phyloP scores from a whole-genome alignment of 352 stramenopile genomes.

The Phytophthora citricola region DNA sequence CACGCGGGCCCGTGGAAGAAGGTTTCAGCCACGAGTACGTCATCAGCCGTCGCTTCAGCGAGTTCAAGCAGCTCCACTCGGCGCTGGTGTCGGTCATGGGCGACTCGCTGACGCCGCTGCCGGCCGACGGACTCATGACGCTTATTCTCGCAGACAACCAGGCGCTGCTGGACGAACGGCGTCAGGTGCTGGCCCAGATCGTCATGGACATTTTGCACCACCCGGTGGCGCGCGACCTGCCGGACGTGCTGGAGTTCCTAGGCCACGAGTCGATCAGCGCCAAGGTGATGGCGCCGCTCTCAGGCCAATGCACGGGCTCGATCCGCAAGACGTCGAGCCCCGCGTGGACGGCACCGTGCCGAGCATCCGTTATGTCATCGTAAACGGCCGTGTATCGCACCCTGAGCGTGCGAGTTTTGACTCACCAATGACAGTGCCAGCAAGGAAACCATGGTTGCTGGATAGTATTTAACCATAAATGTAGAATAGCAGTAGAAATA shows the following conservation, averaged over 20 bases:
- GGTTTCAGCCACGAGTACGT: conserved; percentile 53
- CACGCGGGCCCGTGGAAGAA: conserved; percentile 41
- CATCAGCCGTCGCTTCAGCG: conserved; percentile 70
- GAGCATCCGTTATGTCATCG: conserved; percentile 21
- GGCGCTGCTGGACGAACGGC: conserved; percentile 70
- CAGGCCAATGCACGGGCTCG: conserved; percentile 64
- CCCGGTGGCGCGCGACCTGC: conserved; percentile 52
- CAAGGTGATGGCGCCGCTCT: conserved; percentile 44
- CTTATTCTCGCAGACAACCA: conserved; percentile 78
- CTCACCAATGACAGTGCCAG: neutral
- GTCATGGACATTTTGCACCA: conserved; percentile 70
- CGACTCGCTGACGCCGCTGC: conserved; percentile 55
- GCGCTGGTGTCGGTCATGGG: conserved; percentile 57
- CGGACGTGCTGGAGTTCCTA: conserved; percentile 74
- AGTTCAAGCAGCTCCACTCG: conserved; percentile 75
- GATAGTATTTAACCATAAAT: conserved; percentile 40
- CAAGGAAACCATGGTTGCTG: too few relatives aligned
- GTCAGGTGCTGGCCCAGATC: conserved; percentile 63
- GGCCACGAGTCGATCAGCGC: conserved; percentile 58
- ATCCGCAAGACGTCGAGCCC: conserved; percentile 77
- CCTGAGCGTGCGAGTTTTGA: conserved; percentile 9
- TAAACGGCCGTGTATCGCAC: conserved; percentile 6
- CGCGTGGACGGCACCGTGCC: conserved; percentile 52
- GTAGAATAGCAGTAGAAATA: conserved; percentile 24
- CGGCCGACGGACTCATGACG: conserved; percentile 63